A percentile compares a stretch with the other conserved stretches of the same genome.
Evolutionary conservation across 192 early-diverging fungal species (phyloP).

Genomic region (Umbelopsis sp.): DNA sequence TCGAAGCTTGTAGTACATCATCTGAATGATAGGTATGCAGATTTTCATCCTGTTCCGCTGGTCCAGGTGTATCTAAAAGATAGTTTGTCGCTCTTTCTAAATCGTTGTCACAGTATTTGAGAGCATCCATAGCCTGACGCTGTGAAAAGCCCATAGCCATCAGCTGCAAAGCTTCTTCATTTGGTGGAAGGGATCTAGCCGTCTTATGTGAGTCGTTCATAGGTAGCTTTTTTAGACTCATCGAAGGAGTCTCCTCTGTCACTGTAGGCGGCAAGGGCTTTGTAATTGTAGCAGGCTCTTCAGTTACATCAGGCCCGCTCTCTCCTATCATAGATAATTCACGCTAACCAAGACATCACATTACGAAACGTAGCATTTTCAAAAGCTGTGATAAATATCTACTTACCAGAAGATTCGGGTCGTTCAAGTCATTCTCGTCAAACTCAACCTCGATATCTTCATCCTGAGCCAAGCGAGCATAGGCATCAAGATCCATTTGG

Average conservation of each 20-base stretch:
- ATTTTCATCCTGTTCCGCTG: not conserved
- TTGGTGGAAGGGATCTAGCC: constrained; percentile 3
- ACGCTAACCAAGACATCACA: not conserved
- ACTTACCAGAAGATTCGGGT: constrained; percentile 70
- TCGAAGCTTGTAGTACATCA: not conserved
- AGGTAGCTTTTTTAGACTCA: not conserved
- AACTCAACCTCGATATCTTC: constrained; percentile 67
- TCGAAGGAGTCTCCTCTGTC: not conserved
- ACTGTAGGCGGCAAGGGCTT: not conserved
- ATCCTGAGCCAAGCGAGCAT: constrained; percentile 37
- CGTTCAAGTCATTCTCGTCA: constrained; percentile 74
- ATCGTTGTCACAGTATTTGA: constrained; percentile 74
- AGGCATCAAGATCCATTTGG: constrained; percentile 32
- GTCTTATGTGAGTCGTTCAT: constrained; percentile 17
- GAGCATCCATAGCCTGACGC: constrained; percentile 66
- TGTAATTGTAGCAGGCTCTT: not conserved
- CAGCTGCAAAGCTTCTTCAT: constrained; percentile 48
- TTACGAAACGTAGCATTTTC: not conserved
- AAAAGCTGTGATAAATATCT: not conserved
- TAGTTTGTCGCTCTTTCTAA: constrained; percentile 76
- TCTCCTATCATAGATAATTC: constrained; percentile 12
- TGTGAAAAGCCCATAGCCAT: constrained; percentile 75
- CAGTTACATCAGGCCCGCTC: not conserved
- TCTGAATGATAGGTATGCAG: not conserved
- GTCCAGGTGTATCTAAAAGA: constrained; percentile 54